Percentiles rank a stretch among this genome's conserved stretches.
These are phyloP conservation scores for Penicillium sp. DNA, from an alignment of 2,329 filamentous ascomycete genomes.

Conservation along the genomic window DNA sequence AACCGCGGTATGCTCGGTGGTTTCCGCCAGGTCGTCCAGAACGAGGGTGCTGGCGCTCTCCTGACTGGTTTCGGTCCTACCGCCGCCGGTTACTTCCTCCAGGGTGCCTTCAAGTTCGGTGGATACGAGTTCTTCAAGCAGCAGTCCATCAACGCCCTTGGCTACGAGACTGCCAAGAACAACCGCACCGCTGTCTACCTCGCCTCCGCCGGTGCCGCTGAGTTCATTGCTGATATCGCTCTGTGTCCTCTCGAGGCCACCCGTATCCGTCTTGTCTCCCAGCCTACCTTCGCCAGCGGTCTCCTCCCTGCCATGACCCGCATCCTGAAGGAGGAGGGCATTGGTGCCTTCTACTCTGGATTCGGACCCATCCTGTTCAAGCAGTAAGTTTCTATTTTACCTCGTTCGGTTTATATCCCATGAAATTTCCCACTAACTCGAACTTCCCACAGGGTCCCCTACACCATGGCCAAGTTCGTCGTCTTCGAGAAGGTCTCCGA, in stretches of 20 bases:
- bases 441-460: conserved; percentile 64
- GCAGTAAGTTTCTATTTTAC: conserved; percentile 56
- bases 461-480: conserved; percentile 95
- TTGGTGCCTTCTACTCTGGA: conserved; percentile 85
- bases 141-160: conserved; percentile 76
- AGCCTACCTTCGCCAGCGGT: conserved; percentile 80
- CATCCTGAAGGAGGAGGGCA: conserved; percentile 77
- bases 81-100: conserved; percentile 87
- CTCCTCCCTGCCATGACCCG: conserved; percentile 76
- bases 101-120: conserved; percentile 90
- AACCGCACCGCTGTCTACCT: conserved; percentile 82
- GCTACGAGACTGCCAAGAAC: conserved; percentile 72
- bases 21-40: conserved; percentile 79
- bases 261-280: conserved; percentile 87
- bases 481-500: conserved; percentile 88
- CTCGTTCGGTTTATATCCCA: too few species aligned
- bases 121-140: conserved; percentile 97
- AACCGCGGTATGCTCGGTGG: conserved; percentile 83
- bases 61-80: conserved; percentile 83
- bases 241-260: conserved; percentile 91
- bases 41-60: conserved; percentile 82
- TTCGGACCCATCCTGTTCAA: conserved; percentile 87
- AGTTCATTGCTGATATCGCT: conserved; percentile 64
- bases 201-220: conserved; percentile 59
- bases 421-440: conserved; percentile 1